Conservation (phyloP, 1,284 basidiomycete genomes). For the Apiotrichum laibachii region DNA sequence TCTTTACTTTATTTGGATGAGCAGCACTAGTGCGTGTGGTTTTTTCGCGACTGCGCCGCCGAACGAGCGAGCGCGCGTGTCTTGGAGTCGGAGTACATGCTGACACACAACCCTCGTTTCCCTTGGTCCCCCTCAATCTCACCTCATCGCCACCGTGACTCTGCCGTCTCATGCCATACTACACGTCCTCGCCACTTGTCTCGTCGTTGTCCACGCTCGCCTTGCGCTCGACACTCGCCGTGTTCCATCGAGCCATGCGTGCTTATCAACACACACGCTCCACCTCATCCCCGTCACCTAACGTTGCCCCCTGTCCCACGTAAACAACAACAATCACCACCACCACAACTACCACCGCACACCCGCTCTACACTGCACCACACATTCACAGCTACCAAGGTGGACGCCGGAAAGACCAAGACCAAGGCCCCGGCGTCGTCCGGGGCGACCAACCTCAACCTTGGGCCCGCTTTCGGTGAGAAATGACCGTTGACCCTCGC, state of each 20-base stretch:
- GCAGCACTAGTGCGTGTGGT: slow-evolving; percentile 32
- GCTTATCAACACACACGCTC: too few species aligned
- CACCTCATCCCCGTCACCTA: too few species aligned
- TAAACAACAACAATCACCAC: too few species aligned
- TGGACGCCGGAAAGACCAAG: slow-evolving; percentile 51
- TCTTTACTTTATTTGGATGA: slow-evolving; percentile 34
- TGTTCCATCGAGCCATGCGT: too few species aligned
- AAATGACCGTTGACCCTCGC: too few species aligned
- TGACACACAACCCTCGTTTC: neutral
- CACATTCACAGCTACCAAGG: slow-evolving; percentile 39
- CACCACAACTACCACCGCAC: too few species aligned
- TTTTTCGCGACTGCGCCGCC: neutral
- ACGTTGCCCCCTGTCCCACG: too few species aligned
- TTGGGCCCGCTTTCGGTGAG: slow-evolving; percentile 40
- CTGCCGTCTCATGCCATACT: too few species aligned
- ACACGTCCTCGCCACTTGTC: too few species aligned
- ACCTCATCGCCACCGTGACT: too few species aligned
- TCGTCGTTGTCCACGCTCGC: too few species aligned
- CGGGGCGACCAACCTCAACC: slow-evolving; percentile 59
- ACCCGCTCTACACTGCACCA: neutral
- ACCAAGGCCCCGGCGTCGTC: slow-evolving; percentile 35
- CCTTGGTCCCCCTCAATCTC: neutral
- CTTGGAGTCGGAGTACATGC: neutral
- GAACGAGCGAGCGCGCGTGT: neutral
- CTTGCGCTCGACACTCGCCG: too few species aligned